Base-by-base conservation (phyloP, 1,139 yeast genomes). In the Starmera stellimalicola region DNA sequence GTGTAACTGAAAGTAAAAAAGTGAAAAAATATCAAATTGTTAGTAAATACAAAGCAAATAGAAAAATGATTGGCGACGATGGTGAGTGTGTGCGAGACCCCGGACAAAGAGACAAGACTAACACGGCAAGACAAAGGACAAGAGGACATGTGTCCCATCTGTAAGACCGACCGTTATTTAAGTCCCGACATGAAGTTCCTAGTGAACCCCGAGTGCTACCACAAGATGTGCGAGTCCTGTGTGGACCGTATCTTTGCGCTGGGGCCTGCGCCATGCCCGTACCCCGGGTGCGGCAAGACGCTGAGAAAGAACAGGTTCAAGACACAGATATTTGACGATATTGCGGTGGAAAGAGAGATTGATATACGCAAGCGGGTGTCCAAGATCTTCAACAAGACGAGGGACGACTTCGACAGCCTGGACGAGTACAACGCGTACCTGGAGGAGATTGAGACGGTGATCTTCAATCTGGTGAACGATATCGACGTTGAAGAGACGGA, bases 201-300 rank as follows among this genome's bases (percentile, higher is more conserved):
- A 37, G 88, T 91, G 40, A 91, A 91, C 50, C 95, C 97, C 0
- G 98, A 91, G 55, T 91, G 99, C 59, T 91, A 93, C 54, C 99
- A 91, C 54, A 88, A 85, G 65, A 91, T 91, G 57, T 91, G 98
- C 61, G 95, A 85, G 53, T 79, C 94, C 3, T 91, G 98, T 59
- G 97, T 87, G 30, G 97, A 88, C 57, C 68, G 97, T 46, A 85
- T 91, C 36, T 91, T 85, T 55, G 77, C 95, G 10, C 61, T 83
- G 33, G 99, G 99, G 5, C 98, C 98, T 1, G 93, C 96, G 0
- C 93, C 91, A 18, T 91, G 98, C 56, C 98, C 98, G 1, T 88
- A 87, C 55, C 85, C 91, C 6, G 78, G 80, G 33, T 91, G 99
- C 62, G 88, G 82, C 34, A 84, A 81, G 63, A 84, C 80, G 10